Evolutionary conservation across 495 filamentous ascomycete genomes (phyloP).

Genomic region (Podospora australis): DNA sequence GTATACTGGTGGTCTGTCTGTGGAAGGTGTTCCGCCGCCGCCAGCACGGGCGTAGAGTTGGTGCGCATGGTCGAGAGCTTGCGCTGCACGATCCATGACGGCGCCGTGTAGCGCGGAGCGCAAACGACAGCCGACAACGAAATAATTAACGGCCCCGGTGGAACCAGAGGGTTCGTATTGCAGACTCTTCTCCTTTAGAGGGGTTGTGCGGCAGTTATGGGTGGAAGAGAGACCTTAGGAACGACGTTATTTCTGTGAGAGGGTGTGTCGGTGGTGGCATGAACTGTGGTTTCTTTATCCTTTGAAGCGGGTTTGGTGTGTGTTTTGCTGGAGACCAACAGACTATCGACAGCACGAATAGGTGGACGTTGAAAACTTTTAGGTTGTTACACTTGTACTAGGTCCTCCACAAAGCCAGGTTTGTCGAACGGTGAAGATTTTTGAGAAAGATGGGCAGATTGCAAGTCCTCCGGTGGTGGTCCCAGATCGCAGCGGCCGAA

Average conservation of each 20-base stretch:
- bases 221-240: background rate
- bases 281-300: background rate
- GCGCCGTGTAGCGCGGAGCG: slow-evolving; percentile 9
- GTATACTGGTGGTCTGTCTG: slow-evolving; percentile 47
- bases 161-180: background rate
- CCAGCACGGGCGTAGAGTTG: slow-evolving; percentile 37
- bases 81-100: slow-evolving; percentile 35
- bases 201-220: background rate
- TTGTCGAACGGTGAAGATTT: no score
- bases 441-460: no score
- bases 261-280: slow-evolving; percentile 4
- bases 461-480: no score
- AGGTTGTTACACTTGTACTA: no score
- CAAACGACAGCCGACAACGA: slow-evolving; percentile 17
- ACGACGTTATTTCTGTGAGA: background rate
- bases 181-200: background rate
- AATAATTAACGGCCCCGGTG: slow-evolving; percentile 10
- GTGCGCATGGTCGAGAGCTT: slow-evolving; percentile 34
- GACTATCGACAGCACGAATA: background rate
- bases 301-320: background rate
- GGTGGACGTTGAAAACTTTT: no score
- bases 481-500: no score
- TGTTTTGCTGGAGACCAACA: background rate
- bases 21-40: slow-evolving; percentile 15
- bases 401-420: no score